phyloP scores from a whole-genome alignment of 2,329 filamentous ascomycete genomes.

The Coleophoma crateriformis region DNA sequence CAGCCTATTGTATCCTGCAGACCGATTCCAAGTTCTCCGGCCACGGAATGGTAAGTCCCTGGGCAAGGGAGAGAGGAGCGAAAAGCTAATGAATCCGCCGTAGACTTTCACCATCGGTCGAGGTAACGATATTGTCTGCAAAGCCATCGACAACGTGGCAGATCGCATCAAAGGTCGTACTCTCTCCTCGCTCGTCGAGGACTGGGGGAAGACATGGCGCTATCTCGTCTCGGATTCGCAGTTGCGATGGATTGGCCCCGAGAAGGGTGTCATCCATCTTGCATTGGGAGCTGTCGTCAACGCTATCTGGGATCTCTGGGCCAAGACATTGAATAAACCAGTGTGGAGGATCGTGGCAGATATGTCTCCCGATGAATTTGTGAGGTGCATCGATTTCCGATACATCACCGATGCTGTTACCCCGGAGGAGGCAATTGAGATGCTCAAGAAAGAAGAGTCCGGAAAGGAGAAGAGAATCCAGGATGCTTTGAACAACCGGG shows the following conservation, averaged over 20 bases:
- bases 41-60: conserved; percentile 65
- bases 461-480: conserved; percentile 65
- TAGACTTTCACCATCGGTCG: conserved; percentile 74
- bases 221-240: conserved; percentile 85
- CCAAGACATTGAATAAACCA: conserved; percentile 75
- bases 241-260: conserved; percentile 85
- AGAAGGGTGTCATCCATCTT: conserved; percentile 88
- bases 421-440: conserved; percentile 68
- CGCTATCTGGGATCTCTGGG: conserved; percentile 89
- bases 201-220: conserved; percentile 85
- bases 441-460: conserved; percentile 58
- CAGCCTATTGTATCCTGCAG: conserved; percentile 88
- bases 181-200: conserved; percentile 65
- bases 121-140: conserved; percentile 85
- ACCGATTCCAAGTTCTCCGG: conserved; percentile 69
- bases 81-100: neutral
- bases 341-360: conserved; percentile 85
- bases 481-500: conserved; percentile 65
- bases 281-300: conserved; percentile 83
- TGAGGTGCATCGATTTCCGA: conserved; percentile 82
- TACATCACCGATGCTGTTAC: conserved; percentile 90
- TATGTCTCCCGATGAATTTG: conserved; percentile 81
- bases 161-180: conserved; percentile 69
- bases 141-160: conserved; percentile 71
- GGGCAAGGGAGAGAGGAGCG: too few relatives aligned